phyloP scores from a whole-genome alignment of 1,139 yeast species.

The Sugiyamaella xylanicola region DNA sequence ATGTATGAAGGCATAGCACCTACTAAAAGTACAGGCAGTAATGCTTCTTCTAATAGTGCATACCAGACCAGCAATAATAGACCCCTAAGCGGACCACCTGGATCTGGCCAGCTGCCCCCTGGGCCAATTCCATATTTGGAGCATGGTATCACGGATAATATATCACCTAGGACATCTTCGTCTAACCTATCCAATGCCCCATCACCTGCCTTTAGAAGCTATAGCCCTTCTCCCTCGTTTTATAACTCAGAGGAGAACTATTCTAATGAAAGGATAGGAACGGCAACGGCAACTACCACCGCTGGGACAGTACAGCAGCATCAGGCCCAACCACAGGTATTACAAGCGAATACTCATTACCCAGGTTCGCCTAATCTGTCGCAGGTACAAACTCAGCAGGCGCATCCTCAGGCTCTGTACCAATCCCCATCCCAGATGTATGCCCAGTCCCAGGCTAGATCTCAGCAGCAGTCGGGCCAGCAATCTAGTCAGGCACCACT shows the following conservation, averaged over 20 bases:
- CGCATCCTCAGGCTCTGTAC: background rate
- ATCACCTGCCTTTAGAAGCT: conserved; percentile 9
- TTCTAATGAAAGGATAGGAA: background rate
- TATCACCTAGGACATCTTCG: conserved; percentile 11
- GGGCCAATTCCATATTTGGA: conserved; percentile 10
- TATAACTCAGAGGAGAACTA: conserved; percentile 16
- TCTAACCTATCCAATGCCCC: conserved; percentile 10
- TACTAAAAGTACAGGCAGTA: conserved; percentile 8
- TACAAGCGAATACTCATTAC: background rate
- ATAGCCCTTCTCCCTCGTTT: conserved; percentile 20
- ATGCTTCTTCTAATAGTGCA: conserved; percentile 7
- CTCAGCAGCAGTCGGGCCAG: background rate
- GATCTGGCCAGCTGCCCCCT: conserved; percentile 5
- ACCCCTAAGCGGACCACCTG: conserved; percentile 9
- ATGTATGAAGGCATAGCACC: conserved; percentile 13
- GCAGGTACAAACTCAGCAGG: background rate
- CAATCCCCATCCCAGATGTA: background rate
- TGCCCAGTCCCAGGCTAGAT: background rate
- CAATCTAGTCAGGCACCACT: too few relatives aligned
- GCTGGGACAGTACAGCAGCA: background rate
- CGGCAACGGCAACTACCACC: background rate
- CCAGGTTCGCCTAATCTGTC: background rate
- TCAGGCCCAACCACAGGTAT: conserved; percentile 11
- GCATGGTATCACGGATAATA: background rate
- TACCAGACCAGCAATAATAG: background rate